These are phyloP conservation scores for Malus hybrid DNA, from an alignment of 331 rosid genomes.

Conservation along the genomic window DNA sequence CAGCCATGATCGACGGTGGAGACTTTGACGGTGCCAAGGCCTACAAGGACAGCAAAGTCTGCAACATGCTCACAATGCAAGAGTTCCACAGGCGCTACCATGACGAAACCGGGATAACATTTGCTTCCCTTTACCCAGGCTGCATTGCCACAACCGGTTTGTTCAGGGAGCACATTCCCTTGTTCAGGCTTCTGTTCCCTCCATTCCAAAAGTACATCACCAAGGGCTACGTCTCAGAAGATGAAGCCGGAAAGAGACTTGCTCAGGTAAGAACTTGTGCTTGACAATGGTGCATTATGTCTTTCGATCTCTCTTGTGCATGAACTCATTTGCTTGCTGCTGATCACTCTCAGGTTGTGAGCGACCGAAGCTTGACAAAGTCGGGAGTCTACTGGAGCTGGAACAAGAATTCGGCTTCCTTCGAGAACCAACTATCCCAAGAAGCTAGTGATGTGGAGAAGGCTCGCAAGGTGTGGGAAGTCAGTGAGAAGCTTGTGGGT, in stretches of 20 bases:
- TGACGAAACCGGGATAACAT: constrained; percentile 89
- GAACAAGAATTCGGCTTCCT: constrained; percentile 94
- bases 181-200: constrained; percentile 86
- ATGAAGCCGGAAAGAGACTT: constrained; percentile 89
- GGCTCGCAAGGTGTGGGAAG: constrained; percentile 93
- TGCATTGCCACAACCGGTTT: constrained; percentile 98
- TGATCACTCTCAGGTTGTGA: constrained; percentile 60
- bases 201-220: constrained; percentile 98
- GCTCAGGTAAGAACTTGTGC: constrained; percentile 68
- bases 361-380: constrained; percentile 91
- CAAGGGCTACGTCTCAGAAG: constrained; percentile 93
- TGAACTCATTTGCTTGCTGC: constrained; percentile 1
- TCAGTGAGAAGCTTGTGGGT: constrained; percentile 97
- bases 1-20: constrained; percentile 93
- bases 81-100: constrained; percentile 79
- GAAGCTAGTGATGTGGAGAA: constrained; percentile 86
- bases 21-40: constrained; percentile 98
- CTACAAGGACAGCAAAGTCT: constrained; percentile 99
- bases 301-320: neutral
- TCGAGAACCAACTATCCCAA: constrained; percentile 82
- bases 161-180: constrained; percentile 94
- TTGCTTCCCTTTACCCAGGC: constrained; percentile 92
- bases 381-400: constrained; percentile 99
- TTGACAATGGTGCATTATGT: neutral
- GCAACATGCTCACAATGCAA: constrained; percentile 97